These are phyloP conservation scores for Cymbidium sinense DNA, from an alignment of 106 monocot species.

Conservation along the genomic window DNA sequence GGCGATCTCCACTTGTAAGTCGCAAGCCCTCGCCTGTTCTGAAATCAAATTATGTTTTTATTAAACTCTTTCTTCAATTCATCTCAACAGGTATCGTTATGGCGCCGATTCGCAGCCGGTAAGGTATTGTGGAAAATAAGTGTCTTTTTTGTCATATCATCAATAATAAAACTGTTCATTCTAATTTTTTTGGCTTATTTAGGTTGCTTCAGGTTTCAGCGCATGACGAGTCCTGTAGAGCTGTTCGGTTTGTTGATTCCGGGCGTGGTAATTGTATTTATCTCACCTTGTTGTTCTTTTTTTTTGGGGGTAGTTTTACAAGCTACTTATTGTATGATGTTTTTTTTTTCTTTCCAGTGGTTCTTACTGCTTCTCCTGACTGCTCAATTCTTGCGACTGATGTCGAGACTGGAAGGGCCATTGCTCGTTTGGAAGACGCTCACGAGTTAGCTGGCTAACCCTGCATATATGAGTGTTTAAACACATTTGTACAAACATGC, in stretches of 20 bases:
- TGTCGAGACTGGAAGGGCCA: conserved; percentile 59
- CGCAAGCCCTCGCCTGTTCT: neutral
- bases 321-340: neutral
- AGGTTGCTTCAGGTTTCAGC: conserved; percentile 42
- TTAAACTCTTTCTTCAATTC: neutral
- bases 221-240: conserved; percentile 82
- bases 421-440: conserved; percentile 70
- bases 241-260: conserved; percentile 65
- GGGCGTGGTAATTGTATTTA: conserved; percentile 46
- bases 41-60: neutral
- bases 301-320: neutral
- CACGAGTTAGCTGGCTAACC: conserved; percentile 45
- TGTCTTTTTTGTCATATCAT: neutral
- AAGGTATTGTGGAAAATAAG: conserved; percentile 31
- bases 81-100: conserved; percentile 54
- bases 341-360: conserved; percentile 25
- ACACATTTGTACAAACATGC: no score
- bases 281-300: neutral
- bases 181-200: neutral
- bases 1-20: conserved; percentile 78
- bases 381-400: conserved; percentile 83
- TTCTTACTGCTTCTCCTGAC: conserved; percentile 79
- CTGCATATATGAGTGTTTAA: neutral
- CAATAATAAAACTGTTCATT: neutral
- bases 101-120: conserved; percentile 43